phyloP scores from a whole-genome alignment of 2,329 filamentous ascomycete genomes.

The Westerdykella sp. region DNA sequence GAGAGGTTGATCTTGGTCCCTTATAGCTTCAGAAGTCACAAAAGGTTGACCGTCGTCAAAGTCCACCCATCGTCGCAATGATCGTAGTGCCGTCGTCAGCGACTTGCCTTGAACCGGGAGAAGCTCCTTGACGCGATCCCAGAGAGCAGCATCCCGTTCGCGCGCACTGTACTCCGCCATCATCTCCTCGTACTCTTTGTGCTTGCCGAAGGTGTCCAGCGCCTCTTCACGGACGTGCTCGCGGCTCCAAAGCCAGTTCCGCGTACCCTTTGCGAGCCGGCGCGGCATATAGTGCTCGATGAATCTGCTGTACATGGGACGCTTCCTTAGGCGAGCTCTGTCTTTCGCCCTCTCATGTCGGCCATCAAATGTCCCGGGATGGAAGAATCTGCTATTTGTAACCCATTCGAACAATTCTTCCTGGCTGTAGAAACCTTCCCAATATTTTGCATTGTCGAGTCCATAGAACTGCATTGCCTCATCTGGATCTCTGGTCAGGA shows the following conservation, averaged over 20 bases:
- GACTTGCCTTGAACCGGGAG: slow-evolving; percentile 23
- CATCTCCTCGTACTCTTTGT: slow-evolving; percentile 41
- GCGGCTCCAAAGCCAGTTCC: slow-evolving; percentile 25
- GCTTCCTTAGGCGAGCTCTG: slow-evolving; percentile 48
- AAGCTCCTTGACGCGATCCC: slow-evolving; percentile 40
- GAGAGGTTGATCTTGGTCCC: slow-evolving; percentile 9
- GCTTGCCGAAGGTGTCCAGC: slow-evolving; percentile 47
- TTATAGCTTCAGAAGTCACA: slow-evolving; percentile 12
- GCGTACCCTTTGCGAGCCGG: slow-evolving; percentile 38
- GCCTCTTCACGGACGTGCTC: slow-evolving; percentile 49
- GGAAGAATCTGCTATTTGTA: slow-evolving; percentile 54
- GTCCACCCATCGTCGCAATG: slow-evolving; percentile 31
- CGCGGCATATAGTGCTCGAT: slow-evolving; percentile 57
- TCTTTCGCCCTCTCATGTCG: slow-evolving; percentile 46
- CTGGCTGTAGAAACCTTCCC: slow-evolving; percentile 49
- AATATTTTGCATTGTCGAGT: slow-evolving; percentile 48
- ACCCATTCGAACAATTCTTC: slow-evolving; percentile 59
- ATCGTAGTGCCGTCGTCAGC: slow-evolving; percentile 19
- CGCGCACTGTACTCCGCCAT: slow-evolving; percentile 36
- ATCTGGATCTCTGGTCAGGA: slow-evolving; percentile 53
- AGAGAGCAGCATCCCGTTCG: slow-evolving; percentile 36
- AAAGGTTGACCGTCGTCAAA: slow-evolving; percentile 19
- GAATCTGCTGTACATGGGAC: slow-evolving; percentile 56
- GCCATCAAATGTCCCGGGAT: slow-evolving; percentile 32
- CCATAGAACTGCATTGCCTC: slow-evolving; percentile 58